Evolutionary conservation across 2,329 filamentous ascomycete genomes (phyloP).

Genomic region (Aspergillus felis): DNA sequence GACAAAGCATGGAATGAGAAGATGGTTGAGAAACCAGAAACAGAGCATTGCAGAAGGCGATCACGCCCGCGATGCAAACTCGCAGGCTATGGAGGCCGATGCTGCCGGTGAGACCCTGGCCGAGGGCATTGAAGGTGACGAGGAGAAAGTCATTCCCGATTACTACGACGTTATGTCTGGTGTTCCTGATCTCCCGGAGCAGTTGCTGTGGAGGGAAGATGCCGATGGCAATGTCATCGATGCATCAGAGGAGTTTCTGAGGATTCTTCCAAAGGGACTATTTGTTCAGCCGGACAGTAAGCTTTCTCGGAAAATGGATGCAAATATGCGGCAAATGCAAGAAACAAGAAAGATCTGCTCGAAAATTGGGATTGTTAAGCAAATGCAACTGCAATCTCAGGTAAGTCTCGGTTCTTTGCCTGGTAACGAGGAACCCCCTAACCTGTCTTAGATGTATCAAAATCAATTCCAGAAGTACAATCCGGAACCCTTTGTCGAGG

Average conservation of each 20-base stretch:
- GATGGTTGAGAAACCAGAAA: constrained; percentile 76
- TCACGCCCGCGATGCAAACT: constrained; percentile 41
- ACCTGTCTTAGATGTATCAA: constrained; percentile 70
- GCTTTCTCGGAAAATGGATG: constrained; percentile 75
- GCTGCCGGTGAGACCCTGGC: constrained; percentile 72
- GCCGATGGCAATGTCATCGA: constrained; percentile 84
- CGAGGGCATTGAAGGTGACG: constrained; percentile 89
- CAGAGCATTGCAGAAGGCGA: constrained; percentile 57
- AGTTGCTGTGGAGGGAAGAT: constrained; percentile 84
- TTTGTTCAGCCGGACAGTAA: constrained; percentile 73
- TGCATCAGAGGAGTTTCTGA: constrained; percentile 78
- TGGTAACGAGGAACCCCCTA: constrained; percentile 4
- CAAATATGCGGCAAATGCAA: constrained; percentile 92
- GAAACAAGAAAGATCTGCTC: constrained; percentile 93
- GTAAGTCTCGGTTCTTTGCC: constrained; percentile 45
- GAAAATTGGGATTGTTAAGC: constrained; percentile 96
- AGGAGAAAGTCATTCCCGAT: constrained; percentile 80
- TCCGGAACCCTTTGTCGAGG: constrained; percentile 80
- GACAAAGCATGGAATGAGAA: constrained; percentile 82
- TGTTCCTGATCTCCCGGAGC: constrained; percentile 76
- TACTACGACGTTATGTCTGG: constrained; percentile 88
- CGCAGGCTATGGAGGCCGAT: constrained; percentile 46
- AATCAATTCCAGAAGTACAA: constrained; percentile 99
- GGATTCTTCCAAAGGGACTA: constrained; percentile 67
- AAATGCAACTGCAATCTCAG: constrained; percentile 98